Base-by-base conservation (phyloP, 2,329 filamentous ascomycete genomes). In the Talaromyces sp. region DNA sequence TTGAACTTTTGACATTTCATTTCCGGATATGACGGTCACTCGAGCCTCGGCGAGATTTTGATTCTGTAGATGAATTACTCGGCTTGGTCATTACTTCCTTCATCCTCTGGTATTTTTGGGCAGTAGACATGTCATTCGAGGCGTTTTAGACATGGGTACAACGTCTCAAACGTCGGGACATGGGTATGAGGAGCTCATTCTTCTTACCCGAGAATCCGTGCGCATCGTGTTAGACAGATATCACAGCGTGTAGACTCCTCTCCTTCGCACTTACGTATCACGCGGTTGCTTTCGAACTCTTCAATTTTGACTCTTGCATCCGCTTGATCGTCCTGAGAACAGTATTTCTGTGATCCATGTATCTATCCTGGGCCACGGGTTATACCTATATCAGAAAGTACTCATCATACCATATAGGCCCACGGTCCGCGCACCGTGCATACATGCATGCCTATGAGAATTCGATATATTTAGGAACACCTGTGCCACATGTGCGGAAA, bases 401-500 rank as follows among this genome's bases (percentile, higher is more conserved):
- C 28, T 21, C 3, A 54, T 1, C 42, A 21, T 52, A 31, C 31
- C 23, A 44, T 23, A 8, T 46, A 25, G 42, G 6, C 12, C 44
- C 48, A n/a, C 14, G 25, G 33, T 31, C 28, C 48, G n/a, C 31
- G 16, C 48, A 52, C 48, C 16, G 21, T 21, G n/a, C 48, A 16
- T 28, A 28, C n/a, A n/a, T 28, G 3, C 12, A 14, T 28, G 21
- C 25, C 23, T 28, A 44, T 3, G 4, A 5, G 25, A 50, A 16
- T 6, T 50, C 8, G 28, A 35, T 54, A 50, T 54, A 35, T 54
- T 54, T 54, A 35, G 50, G 50, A 54, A 52, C 16, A 52, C 16
- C 50, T 54, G 50, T 54, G 50, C 50, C 50, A 54, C 50, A 54
- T 54, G 35, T 37, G 50, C 31, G 18, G 11, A 37, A 54, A 12